These are phyloP conservation scores for Metschnikowia koreensis DNA, from an alignment of 805 yeast species.

Conservation along the genomic window DNA sequence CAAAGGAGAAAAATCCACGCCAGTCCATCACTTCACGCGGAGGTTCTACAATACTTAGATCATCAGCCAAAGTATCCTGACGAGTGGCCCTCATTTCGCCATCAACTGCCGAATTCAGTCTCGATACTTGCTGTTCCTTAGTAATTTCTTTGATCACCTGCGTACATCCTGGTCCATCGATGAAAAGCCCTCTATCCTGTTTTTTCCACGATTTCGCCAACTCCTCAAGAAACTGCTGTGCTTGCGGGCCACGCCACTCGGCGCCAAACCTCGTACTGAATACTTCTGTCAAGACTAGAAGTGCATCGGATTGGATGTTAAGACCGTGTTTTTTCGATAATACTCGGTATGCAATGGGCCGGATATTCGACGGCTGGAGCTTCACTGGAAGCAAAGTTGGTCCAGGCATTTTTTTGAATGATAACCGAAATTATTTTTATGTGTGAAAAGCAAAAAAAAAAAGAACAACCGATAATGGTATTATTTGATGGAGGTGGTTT, in stretches of 20 bases:
- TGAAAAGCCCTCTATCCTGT: constrained; percentile 82
- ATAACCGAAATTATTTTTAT: too few species aligned
- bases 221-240: constrained; percentile 68
- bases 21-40: constrained; percentile 48
- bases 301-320: constrained; percentile 83
- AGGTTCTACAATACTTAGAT: background rate
- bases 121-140: constrained; percentile 16
- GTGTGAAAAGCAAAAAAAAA: too few species aligned
- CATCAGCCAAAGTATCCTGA: constrained; percentile 23
- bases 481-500: background rate
- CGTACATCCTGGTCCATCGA: constrained; percentile 70
- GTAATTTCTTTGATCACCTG: constrained; percentile 60
- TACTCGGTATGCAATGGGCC: constrained; percentile 90
- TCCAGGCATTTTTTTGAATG: constrained; percentile 1
- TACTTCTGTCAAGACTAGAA: constrained; percentile 67
- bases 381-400: constrained; percentile 60
- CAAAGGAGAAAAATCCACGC: constrained; percentile 67
- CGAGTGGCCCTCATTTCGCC: constrained; percentile 13
- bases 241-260: constrained; percentile 74
- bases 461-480: too few species aligned
- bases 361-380: constrained; percentile 74
- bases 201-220: constrained; percentile 83
- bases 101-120: background rate
- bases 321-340: constrained; percentile 90
- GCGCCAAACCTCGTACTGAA: constrained; percentile 77